Evolutionary conservation across 2,329 filamentous ascomycete species (phyloP).

Genomic region (Fusarium sp.): DNA sequence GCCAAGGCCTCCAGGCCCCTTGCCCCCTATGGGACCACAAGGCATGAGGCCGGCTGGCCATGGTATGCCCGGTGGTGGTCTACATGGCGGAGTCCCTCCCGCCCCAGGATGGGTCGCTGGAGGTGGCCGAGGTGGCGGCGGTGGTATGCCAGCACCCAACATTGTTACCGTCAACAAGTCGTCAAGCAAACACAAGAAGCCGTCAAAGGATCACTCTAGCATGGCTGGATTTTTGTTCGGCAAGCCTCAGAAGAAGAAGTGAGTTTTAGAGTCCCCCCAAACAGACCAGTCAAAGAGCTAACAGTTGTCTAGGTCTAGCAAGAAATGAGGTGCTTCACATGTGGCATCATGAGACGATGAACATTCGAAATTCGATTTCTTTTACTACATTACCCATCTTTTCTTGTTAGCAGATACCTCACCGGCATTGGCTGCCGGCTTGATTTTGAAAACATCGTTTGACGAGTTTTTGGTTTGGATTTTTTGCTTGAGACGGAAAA

Average conservation of each 20-base stretch:
- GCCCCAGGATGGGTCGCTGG: conserved; percentile 40
- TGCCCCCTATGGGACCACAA: conserved; percentile 12
- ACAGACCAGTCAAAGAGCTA: conserved; percentile 4
- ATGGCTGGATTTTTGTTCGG: conserved; percentile 50
- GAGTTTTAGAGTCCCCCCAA: conserved; percentile 18
- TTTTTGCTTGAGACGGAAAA: conserved; percentile 34
- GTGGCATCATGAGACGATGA: conserved; percentile 41
- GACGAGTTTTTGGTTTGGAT: conserved; percentile 25
- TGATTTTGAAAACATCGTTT: conserved; percentile 40
- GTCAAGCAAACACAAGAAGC: conserved; percentile 47
- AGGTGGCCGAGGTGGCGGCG: conserved; percentile 9
- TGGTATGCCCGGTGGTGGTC: conserved; percentile 9
- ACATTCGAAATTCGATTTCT: conserved; percentile 37
- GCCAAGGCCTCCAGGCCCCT: conserved; percentile 22
- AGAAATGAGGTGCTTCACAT: conserved; percentile 41
- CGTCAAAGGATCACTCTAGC: conserved; percentile 29
- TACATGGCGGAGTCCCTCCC: conserved; percentile 40
- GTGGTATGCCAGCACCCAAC: conserved; percentile 30
- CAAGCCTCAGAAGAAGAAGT: conserved; percentile 54
- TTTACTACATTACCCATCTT: conserved; percentile 23
- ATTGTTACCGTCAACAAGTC: conserved; percentile 41
- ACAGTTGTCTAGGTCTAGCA: conserved; percentile 37
- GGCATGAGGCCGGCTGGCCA: conserved; percentile 34
- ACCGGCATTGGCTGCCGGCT: conserved; percentile 39
- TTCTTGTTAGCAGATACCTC: conserved; percentile 50